Evolutionary conservation across 2,329 filamentous ascomycete species (phyloP).

Genomic region (Lizonia empirigonia): DNA sequence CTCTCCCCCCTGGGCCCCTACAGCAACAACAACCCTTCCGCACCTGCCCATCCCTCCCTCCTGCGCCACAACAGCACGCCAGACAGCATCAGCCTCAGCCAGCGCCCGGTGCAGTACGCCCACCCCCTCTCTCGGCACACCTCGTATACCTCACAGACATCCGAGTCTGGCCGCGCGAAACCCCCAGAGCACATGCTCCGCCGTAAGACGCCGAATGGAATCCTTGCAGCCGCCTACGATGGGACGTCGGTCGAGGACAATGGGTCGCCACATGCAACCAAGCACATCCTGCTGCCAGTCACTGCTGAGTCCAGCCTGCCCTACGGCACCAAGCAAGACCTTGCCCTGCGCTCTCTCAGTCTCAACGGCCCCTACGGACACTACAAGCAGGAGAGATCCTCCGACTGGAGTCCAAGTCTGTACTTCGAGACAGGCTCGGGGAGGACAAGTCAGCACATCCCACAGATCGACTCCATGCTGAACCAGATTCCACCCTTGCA

Average conservation of each 20-base stretch:
- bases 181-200: slow-evolving; percentile 76
- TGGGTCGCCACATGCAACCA: slow-evolving; percentile 75
- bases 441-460: slow-evolving; percentile 50
- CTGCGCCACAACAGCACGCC: slow-evolving; percentile 35
- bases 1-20: slow-evolving; percentile 34
- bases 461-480: slow-evolving; percentile 66
- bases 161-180: slow-evolving; percentile 37
- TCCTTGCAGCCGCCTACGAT: slow-evolving; percentile 88
- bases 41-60: slow-evolving; percentile 32
- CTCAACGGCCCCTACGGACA: slow-evolving; percentile 23
- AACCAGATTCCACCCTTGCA: slow-evolving; percentile 63
- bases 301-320: slow-evolving; percentile 50
- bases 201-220: slow-evolving; percentile 93
- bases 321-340: slow-evolving; percentile 44
- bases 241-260: slow-evolving; percentile 75
- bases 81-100: slow-evolving; percentile 30
- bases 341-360: slow-evolving; percentile 43
- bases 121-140: slow-evolving; percentile 48
- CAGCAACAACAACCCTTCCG: slow-evolving; percentile 27
- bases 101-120: slow-evolving; percentile 45
- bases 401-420: slow-evolving; percentile 44
- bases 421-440: slow-evolving; percentile 47
- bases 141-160: slow-evolving; percentile 41
- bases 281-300: slow-evolving; percentile 79
- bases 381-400: slow-evolving; percentile 27